Conservation (phyloP, 495 filamentous ascomycete genomes). For the Lineolata rhizophorae region DNA sequence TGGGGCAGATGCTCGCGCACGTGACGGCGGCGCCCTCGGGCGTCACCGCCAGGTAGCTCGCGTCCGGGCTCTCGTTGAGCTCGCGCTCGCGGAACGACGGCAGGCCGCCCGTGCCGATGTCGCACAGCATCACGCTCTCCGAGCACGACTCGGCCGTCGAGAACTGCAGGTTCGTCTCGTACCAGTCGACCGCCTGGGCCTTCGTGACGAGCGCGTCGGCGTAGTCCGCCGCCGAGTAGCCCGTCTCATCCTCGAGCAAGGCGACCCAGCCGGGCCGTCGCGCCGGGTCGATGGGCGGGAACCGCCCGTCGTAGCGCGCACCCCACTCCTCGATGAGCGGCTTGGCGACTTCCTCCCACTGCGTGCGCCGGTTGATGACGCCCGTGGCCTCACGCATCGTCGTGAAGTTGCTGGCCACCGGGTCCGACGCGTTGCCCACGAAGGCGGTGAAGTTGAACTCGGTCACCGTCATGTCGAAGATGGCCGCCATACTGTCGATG, state of each 20-base stretch:
- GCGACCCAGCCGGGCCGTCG: constrained; percentile 13
- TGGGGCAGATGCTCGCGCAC: constrained; percentile 17
- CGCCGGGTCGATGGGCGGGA: constrained; percentile 18
- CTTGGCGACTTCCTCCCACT: constrained; percentile 10
- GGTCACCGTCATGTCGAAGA: constrained; percentile 12
- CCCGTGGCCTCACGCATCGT: constrained; percentile 4
- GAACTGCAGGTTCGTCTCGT: constrained; percentile 16
- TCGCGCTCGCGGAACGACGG: constrained; percentile 18
- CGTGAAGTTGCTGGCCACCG: constrained; percentile 8
- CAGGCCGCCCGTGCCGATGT: constrained; percentile 22
- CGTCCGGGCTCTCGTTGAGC: constrained; percentile 12
- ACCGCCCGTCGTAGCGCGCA: constrained; percentile 16
- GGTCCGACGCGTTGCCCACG: constrained; percentile 9
- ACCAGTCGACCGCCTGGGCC: constrained; percentile 18
- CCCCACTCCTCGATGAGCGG: constrained; percentile 13
- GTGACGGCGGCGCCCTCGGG: constrained; percentile 12
- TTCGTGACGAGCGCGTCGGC: constrained; percentile 11
- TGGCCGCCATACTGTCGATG: constrained; percentile 21
- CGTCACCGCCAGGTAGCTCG: constrained; percentile 15
- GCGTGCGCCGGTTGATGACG: constrained; percentile 9
- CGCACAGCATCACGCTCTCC: constrained; percentile 20
- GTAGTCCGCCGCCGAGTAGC: constrained; percentile 6
- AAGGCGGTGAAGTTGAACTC: constrained; percentile 15
- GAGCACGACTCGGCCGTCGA: constrained; percentile 18
- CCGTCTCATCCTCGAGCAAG: constrained; percentile 2